These are phyloP conservation scores for Prunus salicina DNA, from an alignment of 306 rosid genomes.

Conservation along the genomic window DNA sequence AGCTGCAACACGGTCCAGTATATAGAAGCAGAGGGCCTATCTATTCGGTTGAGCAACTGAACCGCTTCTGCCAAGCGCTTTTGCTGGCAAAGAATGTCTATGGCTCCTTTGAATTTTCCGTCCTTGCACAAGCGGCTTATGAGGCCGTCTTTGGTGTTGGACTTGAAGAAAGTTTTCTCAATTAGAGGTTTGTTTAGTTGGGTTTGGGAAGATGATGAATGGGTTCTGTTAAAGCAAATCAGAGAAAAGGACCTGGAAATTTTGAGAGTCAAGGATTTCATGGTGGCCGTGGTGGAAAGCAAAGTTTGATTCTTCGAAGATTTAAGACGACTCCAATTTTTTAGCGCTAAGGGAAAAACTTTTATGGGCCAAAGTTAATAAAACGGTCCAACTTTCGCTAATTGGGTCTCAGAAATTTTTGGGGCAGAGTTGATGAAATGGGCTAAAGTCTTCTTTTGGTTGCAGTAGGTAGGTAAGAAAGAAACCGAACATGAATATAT, in stretches of 20 bases:
- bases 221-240: constrained; percentile 7
- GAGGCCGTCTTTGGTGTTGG: constrained; percentile 33
- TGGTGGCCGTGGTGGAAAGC: neutral
- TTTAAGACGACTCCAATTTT: neutral
- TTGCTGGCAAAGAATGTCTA: constrained; percentile 41
- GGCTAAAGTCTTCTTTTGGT: neutral
- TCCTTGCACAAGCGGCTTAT: constrained; percentile 32
- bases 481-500: no score
- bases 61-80: constrained; percentile 54
- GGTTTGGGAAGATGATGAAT: constrained; percentile 29
- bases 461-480: no score
- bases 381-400: no score
- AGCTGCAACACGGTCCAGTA: constrained; percentile 45
- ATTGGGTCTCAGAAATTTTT: neutral
- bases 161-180: constrained; percentile 9
- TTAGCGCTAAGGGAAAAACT: neutral
- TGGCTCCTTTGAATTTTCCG: constrained; percentile 41
- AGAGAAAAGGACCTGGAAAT: neutral
- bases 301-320: neutral
- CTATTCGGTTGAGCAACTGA: constrained; percentile 27
- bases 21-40: constrained; percentile 39
- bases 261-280: constrained; percentile 14
- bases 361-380: no score
- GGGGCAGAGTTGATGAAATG: neutral
- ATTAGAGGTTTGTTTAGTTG: neutral